These are phyloP conservation scores for Termitomyces bulborhizus DNA, from an alignment of 768 basidiomycete genomes.

Conservation along the genomic window DNA sequence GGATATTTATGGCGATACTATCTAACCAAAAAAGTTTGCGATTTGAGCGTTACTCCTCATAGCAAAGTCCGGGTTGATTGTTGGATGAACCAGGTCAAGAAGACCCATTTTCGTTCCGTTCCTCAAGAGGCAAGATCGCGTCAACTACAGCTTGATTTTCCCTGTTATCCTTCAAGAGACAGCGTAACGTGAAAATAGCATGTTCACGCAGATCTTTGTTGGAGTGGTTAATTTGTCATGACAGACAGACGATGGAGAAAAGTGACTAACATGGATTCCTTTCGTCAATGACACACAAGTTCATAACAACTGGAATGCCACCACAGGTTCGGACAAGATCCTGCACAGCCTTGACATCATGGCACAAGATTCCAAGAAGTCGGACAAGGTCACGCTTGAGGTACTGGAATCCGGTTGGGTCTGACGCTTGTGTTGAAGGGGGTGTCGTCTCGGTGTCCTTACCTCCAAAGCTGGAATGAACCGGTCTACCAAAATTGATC, in stretches of 20 bases:
- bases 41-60: too few species aligned
- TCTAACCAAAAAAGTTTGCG: neutral
- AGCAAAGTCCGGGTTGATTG: neutral
- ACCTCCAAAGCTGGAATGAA: constrained; percentile 20
- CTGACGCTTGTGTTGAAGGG: constrained; percentile 19
- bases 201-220: constrained; percentile 82
- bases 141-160: constrained; percentile 81
- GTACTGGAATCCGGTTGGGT: constrained; percentile 65
- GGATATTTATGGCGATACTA: neutral
- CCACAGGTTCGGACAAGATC: constrained; percentile 65
- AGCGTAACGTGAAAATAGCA: constrained; percentile 79
- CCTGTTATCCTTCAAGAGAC: constrained; percentile 66
- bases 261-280: constrained; percentile 80
- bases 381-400: constrained; percentile 89
- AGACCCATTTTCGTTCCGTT: constrained; percentile 53
- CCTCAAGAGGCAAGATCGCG: constrained; percentile 56
- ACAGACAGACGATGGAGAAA: constrained; percentile 7
- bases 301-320: constrained; percentile 80
- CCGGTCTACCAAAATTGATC: constrained; percentile 71
- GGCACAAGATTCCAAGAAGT: constrained; percentile 71
- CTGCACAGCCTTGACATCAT: constrained; percentile 60
- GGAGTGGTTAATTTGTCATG: constrained; percentile 1
- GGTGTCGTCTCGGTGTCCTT: constrained; percentile 18
- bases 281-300: constrained; percentile 86
- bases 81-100: neutral